Base-by-base conservation (phyloP, 768 basidiomycete genomes). In the Omphalotus guepiniiformis region DNA sequence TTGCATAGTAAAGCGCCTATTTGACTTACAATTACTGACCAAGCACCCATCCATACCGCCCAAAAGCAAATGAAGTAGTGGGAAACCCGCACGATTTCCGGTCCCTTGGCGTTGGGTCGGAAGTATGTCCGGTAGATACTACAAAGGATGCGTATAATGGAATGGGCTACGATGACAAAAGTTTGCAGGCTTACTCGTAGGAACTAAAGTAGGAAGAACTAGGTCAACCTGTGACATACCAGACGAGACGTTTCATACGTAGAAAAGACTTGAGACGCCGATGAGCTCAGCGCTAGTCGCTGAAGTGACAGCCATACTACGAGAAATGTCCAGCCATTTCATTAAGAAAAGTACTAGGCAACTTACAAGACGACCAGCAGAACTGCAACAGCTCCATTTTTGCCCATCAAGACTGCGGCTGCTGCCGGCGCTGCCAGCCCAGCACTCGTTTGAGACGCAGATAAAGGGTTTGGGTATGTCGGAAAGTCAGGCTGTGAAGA, bases 341-440 rank as follows among this genome's bases (percentile, higher is more conserved):
- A 32, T n/a, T 32, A 19, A 19, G 8, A 9, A 19, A 8, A 8
- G 19, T 39, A 8, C 37, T 11, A 18, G 9, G 21, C 7, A 16
- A 46, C 61, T 47, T 34, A 62, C 61, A 75, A 75, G 16, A 73
- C 66, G 2, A 75, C 72, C 12, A 76, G 59, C 1, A 76, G 55
- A 23, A 76, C 55, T 1, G 72, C 70, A 28, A 69, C 63, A 2
- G 71, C 75, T 1, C 75, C 73, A 4, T 67, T 61, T 42, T 68
- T 71, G 4, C 73, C 74, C 61, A 75, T 68, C 15, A 77, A 63
- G 2, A 71, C 72, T 5, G 61, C 66, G 0, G 74, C 74, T 2
- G 76, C 73, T 1, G 73, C 69, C 16, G 74, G 73, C 6, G 73
- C 69, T 3, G 71, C 70, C 3, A 77, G 63, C 12, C 76, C 74